Evolutionary conservation across 2,329 filamentous ascomycete species (phyloP), one percentile per base, ranked within the genome.

Genomic region (Penicillium sp.): DNA sequence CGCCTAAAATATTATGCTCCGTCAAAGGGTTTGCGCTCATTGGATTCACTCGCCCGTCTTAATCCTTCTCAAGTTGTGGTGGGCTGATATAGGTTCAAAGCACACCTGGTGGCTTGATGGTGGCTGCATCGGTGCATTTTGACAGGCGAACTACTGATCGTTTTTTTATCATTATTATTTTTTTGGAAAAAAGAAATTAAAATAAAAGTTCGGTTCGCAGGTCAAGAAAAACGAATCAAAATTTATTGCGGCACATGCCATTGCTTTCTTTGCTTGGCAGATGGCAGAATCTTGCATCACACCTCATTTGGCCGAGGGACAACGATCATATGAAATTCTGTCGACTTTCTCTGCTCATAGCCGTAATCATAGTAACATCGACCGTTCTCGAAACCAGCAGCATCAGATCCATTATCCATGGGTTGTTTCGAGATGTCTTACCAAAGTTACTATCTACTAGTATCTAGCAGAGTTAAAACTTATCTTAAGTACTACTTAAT

Each of bases 111-210:
- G 52, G 52, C 52, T 55, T 55, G 52, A 54, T 54, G 42, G 46
- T 43, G 52, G 52, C 52, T 55, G 45, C 43, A 55, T 55, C 43
- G 45, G 45, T 33, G 52, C 35, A 43, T 33, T 46, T 26, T 55
- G 52, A 55, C 52, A 55, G 52, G 52, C 35, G 52, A 55, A 55
- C 52, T 40, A 55, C 51, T 20, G 42, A 53, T 46, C 51, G 16
- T 18, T 11, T 49, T 33, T 14, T 45, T 38, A 20, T 28, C 26
- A 8, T 28, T 28, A 43, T 43, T 18, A 26, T 8, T 40, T 18
- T 40, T 40, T 18, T 18, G 12, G n/a, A 38, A 1, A 38, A 38
- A 38, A 38, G 16, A n/a, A 38, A 18, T n/a, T n/a, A 38, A 38
- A 38, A 40, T 7, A 40, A 18, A 40, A 18, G 35, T 7, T 40